phyloP scores from a whole-genome alignment of 371 early-diverging fungal genomes.

The Parasitella parasitica region DNA sequence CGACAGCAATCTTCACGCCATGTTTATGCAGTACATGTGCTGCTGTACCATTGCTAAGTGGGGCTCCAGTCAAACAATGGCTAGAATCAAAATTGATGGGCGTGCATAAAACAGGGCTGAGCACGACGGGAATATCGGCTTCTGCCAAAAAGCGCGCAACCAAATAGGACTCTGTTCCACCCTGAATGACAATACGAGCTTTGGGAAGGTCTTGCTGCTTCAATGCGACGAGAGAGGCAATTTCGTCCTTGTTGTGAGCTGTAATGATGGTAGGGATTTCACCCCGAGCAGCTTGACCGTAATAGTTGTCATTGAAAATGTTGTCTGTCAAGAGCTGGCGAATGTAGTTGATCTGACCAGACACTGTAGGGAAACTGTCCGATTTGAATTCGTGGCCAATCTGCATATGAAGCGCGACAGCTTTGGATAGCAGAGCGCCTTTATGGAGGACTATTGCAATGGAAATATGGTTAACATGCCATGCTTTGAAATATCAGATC shows the following conservation, averaged over 20 bases:
- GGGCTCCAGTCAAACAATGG: constrained; percentile 64
- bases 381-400: constrained; percentile 56
- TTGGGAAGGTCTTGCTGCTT: constrained; percentile 46
- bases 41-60: constrained; percentile 57
- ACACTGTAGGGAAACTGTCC: constrained; percentile 52
- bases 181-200: constrained; percentile 47
- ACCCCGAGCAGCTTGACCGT: constrained; percentile 56
- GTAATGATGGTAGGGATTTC: constrained; percentile 63
- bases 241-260: constrained; percentile 71
- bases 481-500: no score
- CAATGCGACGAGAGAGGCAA: constrained; percentile 61
- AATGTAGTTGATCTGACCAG: constrained; percentile 64
- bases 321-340: constrained; percentile 48
- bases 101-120: constrained; percentile 67
- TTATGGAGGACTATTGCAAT: constrained; percentile 12
- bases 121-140: constrained; percentile 61
- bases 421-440: constrained; percentile 31
- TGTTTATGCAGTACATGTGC: constrained; percentile 59
- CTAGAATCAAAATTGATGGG: constrained; percentile 67
- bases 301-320: constrained; percentile 18
- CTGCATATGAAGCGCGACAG: constrained; percentile 64
- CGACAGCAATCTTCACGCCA: constrained; percentile 67
- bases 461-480: no score
- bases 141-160: constrained; percentile 62
- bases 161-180: constrained; percentile 73